These are phyloP conservation scores for Scenedesmus sp. DNA, from an alignment of 163 green algal genomes.

Conservation along the genomic window DNA sequence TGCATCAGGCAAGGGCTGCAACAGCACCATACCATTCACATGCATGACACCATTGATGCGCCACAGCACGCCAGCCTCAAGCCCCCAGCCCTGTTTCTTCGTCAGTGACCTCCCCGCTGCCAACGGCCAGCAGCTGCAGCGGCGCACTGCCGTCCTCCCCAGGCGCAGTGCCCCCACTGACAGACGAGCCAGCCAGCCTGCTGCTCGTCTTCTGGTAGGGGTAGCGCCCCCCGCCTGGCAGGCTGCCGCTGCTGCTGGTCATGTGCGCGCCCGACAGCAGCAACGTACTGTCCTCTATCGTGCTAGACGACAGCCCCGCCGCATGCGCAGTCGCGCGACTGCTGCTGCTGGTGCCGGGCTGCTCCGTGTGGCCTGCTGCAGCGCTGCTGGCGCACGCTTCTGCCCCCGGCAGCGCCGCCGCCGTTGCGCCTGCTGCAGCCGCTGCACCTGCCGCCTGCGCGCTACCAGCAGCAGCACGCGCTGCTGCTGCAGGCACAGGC, in stretches of 20 bases:
- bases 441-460: background rate
- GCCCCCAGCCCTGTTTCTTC: constrained; percentile 2
- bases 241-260: constrained; percentile 35
- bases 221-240: background rate
- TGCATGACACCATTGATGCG: background rate
- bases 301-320: background rate
- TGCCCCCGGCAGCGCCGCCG: background rate
- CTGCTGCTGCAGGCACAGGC: background rate
- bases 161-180: background rate
- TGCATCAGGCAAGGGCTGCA: background rate
- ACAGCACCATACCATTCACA: background rate
- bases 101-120: background rate
- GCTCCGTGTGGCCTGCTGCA: background rate
- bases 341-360: background rate
- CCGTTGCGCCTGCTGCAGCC: background rate
- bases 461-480: background rate
- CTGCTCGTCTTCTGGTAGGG: background rate
- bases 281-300: background rate
- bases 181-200: background rate
- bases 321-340: background rate
- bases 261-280: background rate
- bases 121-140: constrained; percentile 28
- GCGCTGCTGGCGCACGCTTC: background rate
- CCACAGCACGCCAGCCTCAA: background rate
- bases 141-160: background rate